These are phyloP conservation scores for Astrephomene gubernaculifera DNA, from an alignment of 139 green algal genomes.

Conservation along the genomic window DNA sequence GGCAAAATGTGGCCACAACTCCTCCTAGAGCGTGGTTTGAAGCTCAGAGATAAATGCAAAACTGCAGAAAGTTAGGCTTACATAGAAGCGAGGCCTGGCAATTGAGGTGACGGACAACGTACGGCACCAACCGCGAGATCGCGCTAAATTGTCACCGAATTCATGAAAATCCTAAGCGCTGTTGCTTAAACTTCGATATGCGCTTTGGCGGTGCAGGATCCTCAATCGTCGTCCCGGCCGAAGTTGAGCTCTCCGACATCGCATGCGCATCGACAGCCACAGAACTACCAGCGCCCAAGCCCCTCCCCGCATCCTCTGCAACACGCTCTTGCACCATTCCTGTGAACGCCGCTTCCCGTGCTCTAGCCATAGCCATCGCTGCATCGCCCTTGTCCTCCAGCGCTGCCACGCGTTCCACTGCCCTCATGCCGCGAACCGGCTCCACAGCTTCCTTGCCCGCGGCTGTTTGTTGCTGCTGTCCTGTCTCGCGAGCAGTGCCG, in stretches of 20 bases:
- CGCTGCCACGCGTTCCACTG: not conserved
- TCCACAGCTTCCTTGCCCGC: not conserved
- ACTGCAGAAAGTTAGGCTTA: too few species aligned
- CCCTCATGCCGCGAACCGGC: not conserved
- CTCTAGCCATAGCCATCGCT: conserved; percentile 33
- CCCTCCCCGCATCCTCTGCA: not conserved
- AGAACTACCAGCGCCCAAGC: not conserved
- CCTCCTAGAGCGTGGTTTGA: not conserved
- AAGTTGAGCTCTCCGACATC: not conserved
- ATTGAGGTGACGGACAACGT: too few species aligned
- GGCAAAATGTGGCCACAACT: not conserved
- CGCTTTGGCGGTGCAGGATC: not conserved
- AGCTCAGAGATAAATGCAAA: not conserved
- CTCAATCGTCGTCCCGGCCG: not conserved
- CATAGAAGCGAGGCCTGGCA: too few species aligned
- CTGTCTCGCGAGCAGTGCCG: too few species aligned
- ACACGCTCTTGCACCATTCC: conserved; percentile 2
- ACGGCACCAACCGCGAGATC: too few species aligned
- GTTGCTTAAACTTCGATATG: conserved; percentile 53
- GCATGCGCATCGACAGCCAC: not conserved
- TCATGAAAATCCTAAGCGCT: conserved; percentile 38
- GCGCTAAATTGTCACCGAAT: too few species aligned
- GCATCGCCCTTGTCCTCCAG: conserved; percentile 11
- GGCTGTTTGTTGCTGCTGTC: not conserved
- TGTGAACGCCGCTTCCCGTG: conserved; percentile 26